Base-by-base conservation (phyloP, 352 stramenopile species). In the Blastocystis hominis region DNA sequence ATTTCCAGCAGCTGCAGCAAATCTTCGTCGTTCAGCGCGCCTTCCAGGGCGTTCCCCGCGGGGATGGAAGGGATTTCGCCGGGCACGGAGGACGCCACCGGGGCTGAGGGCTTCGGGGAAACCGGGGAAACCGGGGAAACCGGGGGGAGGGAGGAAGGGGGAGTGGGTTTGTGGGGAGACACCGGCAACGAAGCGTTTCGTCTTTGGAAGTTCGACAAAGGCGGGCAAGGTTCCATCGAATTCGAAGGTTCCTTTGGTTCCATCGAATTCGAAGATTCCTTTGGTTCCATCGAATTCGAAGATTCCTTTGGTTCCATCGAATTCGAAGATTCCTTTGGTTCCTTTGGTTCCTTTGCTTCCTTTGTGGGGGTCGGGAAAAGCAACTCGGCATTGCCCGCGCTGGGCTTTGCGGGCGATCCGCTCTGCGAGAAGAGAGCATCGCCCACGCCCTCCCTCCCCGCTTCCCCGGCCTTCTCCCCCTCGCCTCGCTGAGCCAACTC, bases 1-100 rank as follows among this genome's bases (percentile, higher is more conserved):
- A 66, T 36, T 40, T 84, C 72, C 10, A 84, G n/a, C 3, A 84
- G 24, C 17, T 66, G 36, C 7, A 84, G 44, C 3, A 84, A 53
- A 30, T 84, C 72, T 6, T 84, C 72, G 30, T 84, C 72, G 4
- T 7, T 66, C 30, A 66, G 9, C 34, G 53, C 30, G 34, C 15
- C n/a, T 40, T 75, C 24, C 24, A 30, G 24, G 24, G 24, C 0
- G 24, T 30, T 30, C 24, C 24, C 24, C 24, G 24, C 24, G 24
- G 24, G 24, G 24, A 30, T 30, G 24, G 24, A 30, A 30, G 24
- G 24, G 24, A 30, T 30, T 30, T 30, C 24, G 24, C 24, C 24
- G 24, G 24, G 24, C 24, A 30, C 24, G 24, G 24, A 30, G 24
- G 24, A 30, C 24, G 24, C 24, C 24, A 30, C 24, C 24, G 24